Conservation (phyloP, 306 rosid species). For the Ceratonia siliqua region DNA sequence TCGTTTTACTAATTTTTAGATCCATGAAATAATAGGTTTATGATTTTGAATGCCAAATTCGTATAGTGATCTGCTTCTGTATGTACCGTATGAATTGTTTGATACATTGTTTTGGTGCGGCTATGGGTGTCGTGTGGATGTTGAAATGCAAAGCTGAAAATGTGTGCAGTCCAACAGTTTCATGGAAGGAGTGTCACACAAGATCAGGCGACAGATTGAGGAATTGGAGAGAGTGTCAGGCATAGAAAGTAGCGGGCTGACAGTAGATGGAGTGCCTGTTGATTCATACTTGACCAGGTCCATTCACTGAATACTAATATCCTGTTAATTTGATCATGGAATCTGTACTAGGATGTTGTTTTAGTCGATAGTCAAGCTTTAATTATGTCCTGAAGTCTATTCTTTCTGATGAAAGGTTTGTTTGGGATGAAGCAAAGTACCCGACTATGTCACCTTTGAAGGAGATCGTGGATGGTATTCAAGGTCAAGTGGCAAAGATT, state of each 20-base stretch:
- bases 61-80: background rate
- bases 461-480: slow-evolving; percentile 77
- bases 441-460: slow-evolving; percentile 84
- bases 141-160: slow-evolving; percentile 5
- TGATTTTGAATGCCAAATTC: background rate
- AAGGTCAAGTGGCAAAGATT: slow-evolving; percentile 79
- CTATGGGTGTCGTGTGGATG: background rate
- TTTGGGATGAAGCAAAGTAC: slow-evolving; percentile 96
- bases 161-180: slow-evolving; percentile 71
- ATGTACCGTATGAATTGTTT: background rate
- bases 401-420: slow-evolving; percentile 55
- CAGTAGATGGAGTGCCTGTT: slow-evolving; percentile 91
- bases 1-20: background rate
- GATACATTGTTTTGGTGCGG: slow-evolving; percentile 12
- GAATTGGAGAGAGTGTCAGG: slow-evolving; percentile 76
- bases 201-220: slow-evolving; percentile 98
- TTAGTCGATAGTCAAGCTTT: background rate
- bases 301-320: background rate
- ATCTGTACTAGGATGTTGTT: slow-evolving; percentile 15
- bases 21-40: background rate
- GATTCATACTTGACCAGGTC: slow-evolving; percentile 89
- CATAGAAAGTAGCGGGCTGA: slow-evolving; percentile 55
- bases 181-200: slow-evolving; percentile 81
- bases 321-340: background rate
- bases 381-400: slow-evolving; percentile 6